phyloP scores from a whole-genome alignment of 2,329 filamentous ascomycete genomes.

The Acephala macrosclerotiorum region DNA sequence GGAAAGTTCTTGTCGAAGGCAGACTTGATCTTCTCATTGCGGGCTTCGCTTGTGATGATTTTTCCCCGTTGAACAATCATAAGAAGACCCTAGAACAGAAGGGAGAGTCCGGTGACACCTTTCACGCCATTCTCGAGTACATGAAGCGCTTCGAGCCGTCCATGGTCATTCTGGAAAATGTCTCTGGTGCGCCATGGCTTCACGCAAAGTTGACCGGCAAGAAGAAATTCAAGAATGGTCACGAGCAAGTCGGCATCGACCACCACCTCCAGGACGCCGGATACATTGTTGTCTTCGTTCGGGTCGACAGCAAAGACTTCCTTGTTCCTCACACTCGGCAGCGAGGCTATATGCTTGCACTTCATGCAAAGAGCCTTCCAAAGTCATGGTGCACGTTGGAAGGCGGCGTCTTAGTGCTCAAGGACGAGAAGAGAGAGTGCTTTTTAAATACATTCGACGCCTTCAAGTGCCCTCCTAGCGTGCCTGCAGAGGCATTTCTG shows the following conservation, averaged over 20 bases:
- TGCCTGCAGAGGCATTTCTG: constrained; percentile 68
- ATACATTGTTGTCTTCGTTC: constrained; percentile 59
- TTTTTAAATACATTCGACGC: background rate
- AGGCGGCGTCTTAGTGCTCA: too few species aligned
- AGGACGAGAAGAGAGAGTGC: background rate
- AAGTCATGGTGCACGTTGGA: background rate
- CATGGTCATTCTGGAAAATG: constrained; percentile 77
- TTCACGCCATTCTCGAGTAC: constrained; percentile 67
- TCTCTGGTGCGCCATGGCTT: constrained; percentile 66
- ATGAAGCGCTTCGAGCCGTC: constrained; percentile 61
- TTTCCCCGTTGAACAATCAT: constrained; percentile 69
- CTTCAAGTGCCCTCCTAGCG: constrained; percentile 62
- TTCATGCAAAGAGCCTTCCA: constrained; percentile 47
- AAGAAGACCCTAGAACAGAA: constrained; percentile 58
- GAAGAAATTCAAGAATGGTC: constrained; percentile 9
- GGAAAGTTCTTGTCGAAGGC: constrained; percentile 60
- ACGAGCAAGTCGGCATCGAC: constrained; percentile 24
- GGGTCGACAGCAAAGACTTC: constrained; percentile 73
- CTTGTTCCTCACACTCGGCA: constrained; percentile 76
- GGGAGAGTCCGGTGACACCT: constrained; percentile 73
- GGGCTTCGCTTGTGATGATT: constrained; percentile 80
- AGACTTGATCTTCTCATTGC: constrained; percentile 71
- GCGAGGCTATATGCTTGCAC: constrained; percentile 65
- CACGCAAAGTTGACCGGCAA: constrained; percentile 38
- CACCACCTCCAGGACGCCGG: constrained; percentile 46